Percentiles rank a stretch among this genome's conserved stretches.
These are phyloP conservation scores for Larix kaempferi DNA, from an alignment of 75 land plant genomes.

Conservation along the genomic window DNA sequence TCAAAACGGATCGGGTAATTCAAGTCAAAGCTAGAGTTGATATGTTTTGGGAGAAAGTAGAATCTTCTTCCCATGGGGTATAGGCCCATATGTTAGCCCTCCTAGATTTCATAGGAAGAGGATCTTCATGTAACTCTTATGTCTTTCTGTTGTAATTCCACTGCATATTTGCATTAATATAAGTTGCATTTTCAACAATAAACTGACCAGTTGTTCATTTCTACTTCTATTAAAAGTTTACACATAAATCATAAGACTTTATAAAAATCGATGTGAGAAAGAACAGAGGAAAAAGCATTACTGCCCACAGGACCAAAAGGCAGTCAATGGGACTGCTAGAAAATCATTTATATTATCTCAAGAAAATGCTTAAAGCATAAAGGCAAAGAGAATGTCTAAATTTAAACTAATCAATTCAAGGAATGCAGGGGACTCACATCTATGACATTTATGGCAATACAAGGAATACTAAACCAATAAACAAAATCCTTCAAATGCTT, in stretches of 20 bases:
- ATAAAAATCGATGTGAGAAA: neutral
- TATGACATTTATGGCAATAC: neutral
- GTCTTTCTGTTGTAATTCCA: too few species aligned
- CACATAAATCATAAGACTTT: neutral
- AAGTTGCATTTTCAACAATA: neutral
- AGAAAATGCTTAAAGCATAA: neutral
- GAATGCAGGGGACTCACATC: neutral
- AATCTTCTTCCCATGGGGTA: too few species aligned
- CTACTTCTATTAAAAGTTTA: neutral
- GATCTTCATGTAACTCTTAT: too few species aligned
- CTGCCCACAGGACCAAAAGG: neutral
- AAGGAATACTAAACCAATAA: neutral
- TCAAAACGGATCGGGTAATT: too few species aligned
- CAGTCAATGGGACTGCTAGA: neutral
- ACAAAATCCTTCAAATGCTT: neutral
- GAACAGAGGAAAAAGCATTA: neutral
- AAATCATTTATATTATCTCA: neutral
- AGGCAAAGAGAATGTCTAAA: neutral
- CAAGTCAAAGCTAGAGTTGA: too few species aligned
- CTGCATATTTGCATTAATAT: too few species aligned
- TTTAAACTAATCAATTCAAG: constrained; percentile 1
- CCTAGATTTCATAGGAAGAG: too few species aligned
- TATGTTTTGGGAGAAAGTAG: too few species aligned
- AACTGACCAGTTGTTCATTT: neutral
- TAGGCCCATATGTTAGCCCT: too few species aligned